Percentiles rank a stretch among this genome's conserved stretches.
phyloP scores from a whole-genome alignment of 352 stramenopile genomes.

The Phytophthora colocasiae region DNA sequence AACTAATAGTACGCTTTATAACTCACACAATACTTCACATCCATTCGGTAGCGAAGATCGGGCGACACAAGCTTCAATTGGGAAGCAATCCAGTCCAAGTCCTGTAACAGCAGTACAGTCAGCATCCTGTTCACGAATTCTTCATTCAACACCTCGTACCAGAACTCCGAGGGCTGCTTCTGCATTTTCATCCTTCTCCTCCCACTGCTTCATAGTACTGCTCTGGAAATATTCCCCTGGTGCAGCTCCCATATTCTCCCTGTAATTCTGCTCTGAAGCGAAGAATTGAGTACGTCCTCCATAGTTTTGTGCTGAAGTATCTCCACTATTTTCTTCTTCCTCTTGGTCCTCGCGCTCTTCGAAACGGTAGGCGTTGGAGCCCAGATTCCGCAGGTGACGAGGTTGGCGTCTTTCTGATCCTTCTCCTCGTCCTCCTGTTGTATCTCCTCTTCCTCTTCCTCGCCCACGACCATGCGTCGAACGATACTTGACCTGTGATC shows the following conservation, averaged over 20 bases:
- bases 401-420: constrained; percentile 24
- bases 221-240: constrained; percentile 69
- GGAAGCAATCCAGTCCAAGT: constrained; percentile 72
- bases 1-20: neutral
- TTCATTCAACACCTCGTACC: constrained; percentile 23
- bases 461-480: constrained; percentile 60
- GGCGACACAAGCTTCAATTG: constrained; percentile 59
- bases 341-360: constrained; percentile 42
- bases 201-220: constrained; percentile 70
- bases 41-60: constrained; percentile 67
- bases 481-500: constrained; percentile 77
- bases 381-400: constrained; percentile 46
- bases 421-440: constrained; percentile 9
- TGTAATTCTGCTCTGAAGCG: constrained; percentile 60
- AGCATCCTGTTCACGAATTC: neutral
- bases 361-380: constrained; percentile 81
- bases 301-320: constrained; percentile 1
- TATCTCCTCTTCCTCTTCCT: constrained; percentile 30
- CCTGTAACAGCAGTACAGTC: constrained; percentile 35
- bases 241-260: constrained; percentile 37
- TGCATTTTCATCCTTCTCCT: constrained; percentile 55
- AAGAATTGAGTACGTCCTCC: constrained; percentile 67
- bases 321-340: constrained; percentile 22
- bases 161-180: constrained; percentile 43
- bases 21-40: constrained; percentile 81